Percentiles rank a stretch among this genome's conserved stretches.
phyloP scores from a whole-genome alignment of 1,284 basidiomycete species.

The Porodaedalea pini region DNA sequence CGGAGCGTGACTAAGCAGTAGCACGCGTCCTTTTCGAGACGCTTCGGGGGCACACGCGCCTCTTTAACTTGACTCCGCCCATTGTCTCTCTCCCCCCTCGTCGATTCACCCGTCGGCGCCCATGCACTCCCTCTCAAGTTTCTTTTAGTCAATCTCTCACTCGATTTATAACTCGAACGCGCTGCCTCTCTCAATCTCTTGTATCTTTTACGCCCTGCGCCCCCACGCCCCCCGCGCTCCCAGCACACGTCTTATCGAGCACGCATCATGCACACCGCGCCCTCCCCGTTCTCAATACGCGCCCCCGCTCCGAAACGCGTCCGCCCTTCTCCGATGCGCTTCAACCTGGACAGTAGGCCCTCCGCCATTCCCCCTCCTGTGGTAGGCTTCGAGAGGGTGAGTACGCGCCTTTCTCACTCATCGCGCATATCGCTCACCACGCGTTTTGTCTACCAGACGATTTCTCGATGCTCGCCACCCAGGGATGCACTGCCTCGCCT shows the following conservation, averaged over 20 bases:
- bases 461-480: conserved; percentile 9
- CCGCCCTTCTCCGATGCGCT: conserved; percentile 28
- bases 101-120: conserved; percentile 7
- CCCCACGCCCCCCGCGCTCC: neutral
- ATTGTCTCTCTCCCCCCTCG: conserved; percentile 7
- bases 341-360: conserved; percentile 23
- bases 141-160: conserved; percentile 12
- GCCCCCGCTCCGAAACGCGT: conserved; percentile 34
- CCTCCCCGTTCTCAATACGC: conserved; percentile 5
- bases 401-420: neutral
- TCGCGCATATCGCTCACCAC: neutral
- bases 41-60: conserved; percentile 5
- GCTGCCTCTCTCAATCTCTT: conserved; percentile 6
- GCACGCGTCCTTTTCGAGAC: neutral
- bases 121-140: conserved; percentile 7
- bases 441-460: neutral
- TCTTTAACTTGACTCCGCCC: conserved; percentile 3
- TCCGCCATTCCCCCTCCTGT: conserved; percentile 15
- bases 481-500: conserved; percentile 23
- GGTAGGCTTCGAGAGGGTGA: conserved; percentile 1
- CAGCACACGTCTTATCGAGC: conserved; percentile 9
- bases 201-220: conserved; percentile 14
- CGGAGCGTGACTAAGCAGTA: neutral
- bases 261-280: conserved; percentile 18
- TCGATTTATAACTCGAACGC: conserved; percentile 11